These are phyloP conservation scores for Phytophthora syringae DNA, from an alignment of 352 stramenopile genomes.

Conservation along the genomic window DNA sequence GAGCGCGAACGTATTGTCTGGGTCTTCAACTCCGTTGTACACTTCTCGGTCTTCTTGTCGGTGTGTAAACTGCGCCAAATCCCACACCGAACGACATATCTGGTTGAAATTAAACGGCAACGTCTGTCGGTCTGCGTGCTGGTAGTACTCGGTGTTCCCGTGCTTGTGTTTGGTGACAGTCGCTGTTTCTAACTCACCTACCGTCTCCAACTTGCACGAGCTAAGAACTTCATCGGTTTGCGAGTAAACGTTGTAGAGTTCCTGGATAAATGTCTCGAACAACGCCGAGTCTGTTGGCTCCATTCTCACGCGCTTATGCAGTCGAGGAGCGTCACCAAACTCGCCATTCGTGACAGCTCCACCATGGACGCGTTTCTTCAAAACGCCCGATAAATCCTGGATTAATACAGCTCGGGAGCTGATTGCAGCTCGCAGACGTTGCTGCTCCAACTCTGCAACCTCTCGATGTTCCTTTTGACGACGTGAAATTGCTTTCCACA, in stretches of 20 bases:
- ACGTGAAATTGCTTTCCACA: conserved; percentile 42
- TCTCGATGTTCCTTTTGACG: conserved; percentile 33
- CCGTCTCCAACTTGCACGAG: conserved; percentile 14
- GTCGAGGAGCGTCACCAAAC: conserved; percentile 7
- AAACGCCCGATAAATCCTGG: conserved; percentile 29
- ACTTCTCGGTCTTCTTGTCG: conserved; percentile 31
- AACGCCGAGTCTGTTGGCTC: conserved; percentile 35
- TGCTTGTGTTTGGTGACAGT: conserved; percentile 23
- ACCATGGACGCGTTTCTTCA: conserved; percentile 31
- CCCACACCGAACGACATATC: conserved; percentile 30
- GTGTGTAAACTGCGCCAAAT: conserved; percentile 28
- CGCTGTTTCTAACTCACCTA: not conserved
- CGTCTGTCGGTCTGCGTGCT: conserved; percentile 22
- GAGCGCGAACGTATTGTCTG: conserved; percentile 32
- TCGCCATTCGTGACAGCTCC: conserved; percentile 8
- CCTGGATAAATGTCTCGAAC: conserved; percentile 44
- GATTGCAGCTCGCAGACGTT: conserved; percentile 31
- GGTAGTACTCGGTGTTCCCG: conserved; percentile 25
- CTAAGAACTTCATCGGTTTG: conserved; percentile 23
- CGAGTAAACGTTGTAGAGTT: conserved; percentile 34
- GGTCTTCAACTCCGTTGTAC: conserved; percentile 15
- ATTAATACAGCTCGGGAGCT: conserved; percentile 36
- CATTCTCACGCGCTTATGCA: conserved; percentile 31
- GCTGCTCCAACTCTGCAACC: conserved; percentile 33
- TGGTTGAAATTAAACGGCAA: conserved; percentile 43